These are phyloP conservation scores for Hortiboletus flavorubellus DNA, from an alignment of 768 basidiomycete species.

Conservation along the genomic window DNA sequence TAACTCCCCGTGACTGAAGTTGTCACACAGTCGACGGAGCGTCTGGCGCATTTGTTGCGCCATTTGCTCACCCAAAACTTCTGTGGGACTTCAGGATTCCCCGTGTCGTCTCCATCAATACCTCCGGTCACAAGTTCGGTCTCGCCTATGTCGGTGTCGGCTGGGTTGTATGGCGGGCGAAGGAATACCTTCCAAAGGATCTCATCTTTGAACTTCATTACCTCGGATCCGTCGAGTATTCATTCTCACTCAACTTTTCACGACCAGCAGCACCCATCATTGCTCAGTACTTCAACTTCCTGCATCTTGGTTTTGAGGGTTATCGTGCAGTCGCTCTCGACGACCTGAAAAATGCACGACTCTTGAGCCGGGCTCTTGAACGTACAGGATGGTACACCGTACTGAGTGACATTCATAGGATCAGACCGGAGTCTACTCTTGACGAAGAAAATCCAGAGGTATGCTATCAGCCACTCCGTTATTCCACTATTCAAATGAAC, in stretches of 20 bases:
- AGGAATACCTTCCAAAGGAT: constrained; percentile 59
- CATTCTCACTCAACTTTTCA: constrained; percentile 63
- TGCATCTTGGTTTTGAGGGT: constrained; percentile 58
- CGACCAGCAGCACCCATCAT: constrained; percentile 60
- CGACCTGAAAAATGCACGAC: constrained; percentile 59
- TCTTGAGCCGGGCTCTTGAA: constrained; percentile 63
- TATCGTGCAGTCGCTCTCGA: constrained; percentile 45
- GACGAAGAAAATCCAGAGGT: constrained; percentile 62
- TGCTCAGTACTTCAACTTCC: constrained; percentile 60
- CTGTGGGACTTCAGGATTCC: constrained; percentile 60
- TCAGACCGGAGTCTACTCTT: constrained; percentile 28
- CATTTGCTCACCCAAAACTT: constrained; percentile 52
- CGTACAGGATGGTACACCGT: constrained; percentile 50
- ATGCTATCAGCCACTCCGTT: constrained; percentile 1
- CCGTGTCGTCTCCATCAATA: constrained; percentile 57
- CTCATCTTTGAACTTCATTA: constrained; percentile 63
- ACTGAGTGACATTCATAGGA: constrained; percentile 53
- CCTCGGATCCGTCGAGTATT: constrained; percentile 64
- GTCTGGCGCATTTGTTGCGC: constrained; percentile 61
- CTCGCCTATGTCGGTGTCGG: constrained; percentile 57
- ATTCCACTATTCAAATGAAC: neutral
- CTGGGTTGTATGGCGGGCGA: constrained; percentile 61
- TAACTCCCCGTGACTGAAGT: constrained; percentile 5
- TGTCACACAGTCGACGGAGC: constrained; percentile 48
- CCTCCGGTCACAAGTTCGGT: constrained; percentile 62